Evolutionary conservation across 2,329 filamentous ascomycete genomes (phyloP).

Genomic region (Talaromyces sp.): DNA sequence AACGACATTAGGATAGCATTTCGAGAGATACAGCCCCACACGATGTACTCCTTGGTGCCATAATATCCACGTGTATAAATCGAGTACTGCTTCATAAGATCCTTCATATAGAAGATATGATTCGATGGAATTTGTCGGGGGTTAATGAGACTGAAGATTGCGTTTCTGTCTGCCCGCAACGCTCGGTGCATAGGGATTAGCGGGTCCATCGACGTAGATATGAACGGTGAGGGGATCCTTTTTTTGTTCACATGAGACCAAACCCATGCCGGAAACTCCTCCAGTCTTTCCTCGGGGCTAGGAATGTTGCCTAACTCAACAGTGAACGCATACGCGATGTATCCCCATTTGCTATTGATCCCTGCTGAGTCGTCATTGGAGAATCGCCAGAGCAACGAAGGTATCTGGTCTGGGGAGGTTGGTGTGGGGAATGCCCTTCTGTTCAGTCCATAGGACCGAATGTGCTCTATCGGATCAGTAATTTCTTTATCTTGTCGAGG

Average conservation of each 20-base stretch:
- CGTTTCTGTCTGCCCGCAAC: slow-evolving; percentile 17
- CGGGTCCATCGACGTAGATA: slow-evolving; percentile 24
- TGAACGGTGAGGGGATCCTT: slow-evolving; percentile 24
- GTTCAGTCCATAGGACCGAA: slow-evolving; percentile 5
- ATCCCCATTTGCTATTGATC: slow-evolving; percentile 19
- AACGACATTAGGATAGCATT: slow-evolving; percentile 26
- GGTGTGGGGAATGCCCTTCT: not conserved
- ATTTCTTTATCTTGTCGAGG: not conserved
- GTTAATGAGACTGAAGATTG: slow-evolving; percentile 28
- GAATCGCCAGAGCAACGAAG: slow-evolving; percentile 30
- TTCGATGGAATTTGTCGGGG: slow-evolving; percentile 16
- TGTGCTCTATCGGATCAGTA: not conserved
- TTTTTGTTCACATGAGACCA: slow-evolving; percentile 21
- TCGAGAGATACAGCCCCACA: slow-evolving; percentile 27
- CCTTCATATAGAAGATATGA: slow-evolving; percentile 22
- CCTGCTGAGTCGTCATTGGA: slow-evolving; percentile 27
- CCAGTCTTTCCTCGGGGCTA: slow-evolving; percentile 7
- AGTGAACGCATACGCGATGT: slow-evolving; percentile 25
- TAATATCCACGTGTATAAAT: slow-evolving; percentile 19
- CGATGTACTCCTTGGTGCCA: slow-evolving; percentile 27
- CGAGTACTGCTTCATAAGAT: slow-evolving; percentile 17
- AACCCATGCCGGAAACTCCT: slow-evolving; percentile 19
- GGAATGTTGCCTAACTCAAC: slow-evolving; percentile 8
- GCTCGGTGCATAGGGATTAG: slow-evolving; percentile 29
- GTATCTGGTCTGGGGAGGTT: slow-evolving; percentile 11